Base-by-base conservation (phyloP, 2,329 filamentous ascomycete species). In the Chaetothyriales sp. region DNA sequence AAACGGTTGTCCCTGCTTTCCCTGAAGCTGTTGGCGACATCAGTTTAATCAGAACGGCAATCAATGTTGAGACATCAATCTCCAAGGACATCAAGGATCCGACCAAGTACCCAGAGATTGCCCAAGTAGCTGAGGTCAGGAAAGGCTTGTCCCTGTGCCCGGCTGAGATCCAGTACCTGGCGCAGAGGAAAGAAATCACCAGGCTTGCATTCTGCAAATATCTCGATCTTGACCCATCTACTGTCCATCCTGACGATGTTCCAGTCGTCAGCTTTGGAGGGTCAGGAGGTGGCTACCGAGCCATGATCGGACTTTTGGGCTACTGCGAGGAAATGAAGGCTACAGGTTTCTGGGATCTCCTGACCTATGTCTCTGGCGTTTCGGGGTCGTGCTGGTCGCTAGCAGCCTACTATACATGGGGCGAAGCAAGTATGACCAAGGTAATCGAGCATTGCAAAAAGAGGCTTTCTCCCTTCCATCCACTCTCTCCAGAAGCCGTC, bases 391-490 rank as follows among this genome's bases (percentile, higher is more conserved):
- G 53, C 32, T 54, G 53, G 53, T 39, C 36, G 8, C 42, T 54
- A 5, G 53, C 53, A n/a, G 53, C 53, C n/a, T 54, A 54, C 26
- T 54, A 54, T 36, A 54, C 53, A 3, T 54, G 53, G 53, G 53
- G 44, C 3, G 39, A 46, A 9, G 50, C 47, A 32, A 51, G 47
- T 25, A 52, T 52, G 53, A 39, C 50, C n/a, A 46, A 42, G 18
- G 53, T 54, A 18, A 51, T 54, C 18, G 20, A 50, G 15, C 53
- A 54, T 47, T 52, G 50, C 44, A 49, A 47, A 50, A 49, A 49
- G 44, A 46, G 53, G 20, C 26, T 54, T 26, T 48, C 47, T 32
- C 53, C 53, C 12, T 45, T 52, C 26, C 53, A 54, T n/a, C 53
- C 53, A 1, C 44, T 54, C n/a, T 51, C 49, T 9, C 53, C 53